Evolutionary conservation across 805 yeast genomes (phyloP).

Genomic region (Millerago galiae): DNA sequence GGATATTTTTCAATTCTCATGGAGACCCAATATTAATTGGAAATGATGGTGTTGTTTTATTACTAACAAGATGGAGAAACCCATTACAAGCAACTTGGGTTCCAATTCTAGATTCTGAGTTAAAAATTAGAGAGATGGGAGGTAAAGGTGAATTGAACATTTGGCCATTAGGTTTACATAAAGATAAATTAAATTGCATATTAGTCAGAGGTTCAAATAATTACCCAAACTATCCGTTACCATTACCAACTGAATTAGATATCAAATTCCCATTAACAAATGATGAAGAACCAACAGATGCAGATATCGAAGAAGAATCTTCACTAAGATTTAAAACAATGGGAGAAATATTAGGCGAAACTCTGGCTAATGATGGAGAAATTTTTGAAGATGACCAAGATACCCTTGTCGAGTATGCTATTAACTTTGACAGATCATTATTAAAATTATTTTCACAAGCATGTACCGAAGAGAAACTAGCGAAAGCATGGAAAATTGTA

Average conservation of each 20-base stretch:
- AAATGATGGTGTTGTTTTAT: conserved; percentile 62
- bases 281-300: conserved; percentile 3
- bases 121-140: conserved; percentile 43
- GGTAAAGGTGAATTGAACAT: conserved; percentile 53
- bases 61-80: conserved; percentile 74
- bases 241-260: conserved; percentile 75
- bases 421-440: conserved; percentile 68
- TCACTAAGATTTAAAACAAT: conserved; percentile 53
- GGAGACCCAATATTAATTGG: conserved; percentile 92
- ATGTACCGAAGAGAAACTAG: conserved; percentile 58
- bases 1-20: conserved; percentile 77
- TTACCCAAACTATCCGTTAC: conserved; percentile 80
- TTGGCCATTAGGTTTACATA: conserved; percentile 84
- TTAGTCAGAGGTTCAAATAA: conserved; percentile 56
- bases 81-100: conserved; percentile 78
- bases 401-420: conserved; percentile 44
- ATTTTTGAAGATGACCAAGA: conserved; percentile 42
- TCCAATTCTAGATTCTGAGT: conserved; percentile 58
- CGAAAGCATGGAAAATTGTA: conserved; percentile 66
- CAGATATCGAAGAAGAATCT: conserved; percentile 50
- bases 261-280: conserved; percentile 56
- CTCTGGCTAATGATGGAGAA: conserved; percentile 40
- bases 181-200: conserved; percentile 66
- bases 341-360: conserved; percentile 57
- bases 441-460: conserved; percentile 68